These are phyloP conservation scores for Neurospora cerealis DNA, from an alignment of 495 filamentous ascomycete genomes.

Conservation along the genomic window DNA sequence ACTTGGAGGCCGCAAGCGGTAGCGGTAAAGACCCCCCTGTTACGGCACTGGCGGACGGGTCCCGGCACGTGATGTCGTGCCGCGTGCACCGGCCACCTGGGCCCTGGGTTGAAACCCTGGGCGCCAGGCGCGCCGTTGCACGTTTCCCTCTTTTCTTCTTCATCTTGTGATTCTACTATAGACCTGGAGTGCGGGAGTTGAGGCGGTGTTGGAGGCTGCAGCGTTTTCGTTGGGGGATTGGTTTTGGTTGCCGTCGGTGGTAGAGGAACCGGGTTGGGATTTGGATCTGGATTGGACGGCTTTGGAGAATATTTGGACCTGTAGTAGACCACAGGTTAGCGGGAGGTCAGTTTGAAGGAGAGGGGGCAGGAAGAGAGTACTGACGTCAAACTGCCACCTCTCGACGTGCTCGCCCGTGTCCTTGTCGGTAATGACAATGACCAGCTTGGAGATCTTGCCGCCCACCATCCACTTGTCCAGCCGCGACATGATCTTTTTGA, in stretches of 20 bases:
- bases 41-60: no score
- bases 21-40: no score
- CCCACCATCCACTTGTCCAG: conserved; percentile 93
- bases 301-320: conserved; percentile 64
- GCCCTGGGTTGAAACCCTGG: no score
- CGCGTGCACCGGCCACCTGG: no score
- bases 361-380: conserved; percentile 11
- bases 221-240: not conserved
- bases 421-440: conserved; percentile 90
- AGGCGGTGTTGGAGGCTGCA: conserved; percentile 34
- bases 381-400: conserved; percentile 94
- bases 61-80: no score
- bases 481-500: conserved; percentile 97
- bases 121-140: no score
- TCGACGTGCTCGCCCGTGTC: conserved; percentile 95
- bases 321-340: not conserved
- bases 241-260: conserved; percentile 22
- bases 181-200: conserved; percentile 15
- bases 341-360: not conserved
- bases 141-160: no score
- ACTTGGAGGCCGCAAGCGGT: not conserved
- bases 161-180: no score
- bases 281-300: conserved; percentile 31
- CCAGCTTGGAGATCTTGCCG: conserved; percentile 92
- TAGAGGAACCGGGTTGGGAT: conserved; percentile 19